These are phyloP conservation scores for Arthrobotrys conoides DNA, from an alignment of 2,329 filamentous ascomycete species.

Conservation along the genomic window DNA sequence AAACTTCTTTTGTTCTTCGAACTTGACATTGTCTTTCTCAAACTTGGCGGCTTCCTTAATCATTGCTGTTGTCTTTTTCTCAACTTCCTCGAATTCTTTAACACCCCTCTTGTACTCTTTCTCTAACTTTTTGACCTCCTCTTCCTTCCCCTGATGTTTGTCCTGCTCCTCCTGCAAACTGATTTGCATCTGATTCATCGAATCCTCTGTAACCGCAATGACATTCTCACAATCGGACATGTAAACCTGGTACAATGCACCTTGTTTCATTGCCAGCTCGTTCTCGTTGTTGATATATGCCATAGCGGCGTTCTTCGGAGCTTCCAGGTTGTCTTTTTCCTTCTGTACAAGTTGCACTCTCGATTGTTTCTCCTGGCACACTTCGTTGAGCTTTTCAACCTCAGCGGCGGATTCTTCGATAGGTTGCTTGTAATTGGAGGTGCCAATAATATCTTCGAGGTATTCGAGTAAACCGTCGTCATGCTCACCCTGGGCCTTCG, in stretches of 20 bases:
- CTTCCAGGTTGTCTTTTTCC: conserved; percentile 90
- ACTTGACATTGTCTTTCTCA: conserved; percentile 96
- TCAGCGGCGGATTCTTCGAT: conserved; percentile 94
- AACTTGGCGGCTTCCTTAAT: conserved; percentile 91
- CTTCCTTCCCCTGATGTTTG: conserved; percentile 90
- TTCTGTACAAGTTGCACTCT: conserved; percentile 98
- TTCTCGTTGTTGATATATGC: conserved; percentile 93
- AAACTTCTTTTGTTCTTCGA: conserved; percentile 98
- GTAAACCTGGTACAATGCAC: conserved; percentile 91
- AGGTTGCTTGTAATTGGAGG: conserved; percentile 96
- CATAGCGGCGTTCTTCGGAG: conserved; percentile 95
- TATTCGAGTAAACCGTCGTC: conserved; percentile 97
- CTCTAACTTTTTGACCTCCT: conserved; percentile 89
- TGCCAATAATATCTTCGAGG: conserved; percentile 97
- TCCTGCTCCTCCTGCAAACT: conserved; percentile 88
- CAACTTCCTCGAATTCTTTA: conserved; percentile 82
- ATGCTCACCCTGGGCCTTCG: conserved; percentile 93
- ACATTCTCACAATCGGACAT: conserved; percentile 91
- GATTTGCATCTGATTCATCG: conserved; percentile 89
- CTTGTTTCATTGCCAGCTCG: conserved; percentile 89
- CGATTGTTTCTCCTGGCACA: conserved; percentile 93
- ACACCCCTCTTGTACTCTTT: conserved; percentile 85
- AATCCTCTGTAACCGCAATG: conserved; percentile 87
- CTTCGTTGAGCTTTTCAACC: conserved; percentile 92
- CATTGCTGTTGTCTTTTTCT: conserved; percentile 83